Evolutionary conservation across 2,329 filamentous ascomycete species (phyloP).

Genomic region (Fusarium sp.): DNA sequence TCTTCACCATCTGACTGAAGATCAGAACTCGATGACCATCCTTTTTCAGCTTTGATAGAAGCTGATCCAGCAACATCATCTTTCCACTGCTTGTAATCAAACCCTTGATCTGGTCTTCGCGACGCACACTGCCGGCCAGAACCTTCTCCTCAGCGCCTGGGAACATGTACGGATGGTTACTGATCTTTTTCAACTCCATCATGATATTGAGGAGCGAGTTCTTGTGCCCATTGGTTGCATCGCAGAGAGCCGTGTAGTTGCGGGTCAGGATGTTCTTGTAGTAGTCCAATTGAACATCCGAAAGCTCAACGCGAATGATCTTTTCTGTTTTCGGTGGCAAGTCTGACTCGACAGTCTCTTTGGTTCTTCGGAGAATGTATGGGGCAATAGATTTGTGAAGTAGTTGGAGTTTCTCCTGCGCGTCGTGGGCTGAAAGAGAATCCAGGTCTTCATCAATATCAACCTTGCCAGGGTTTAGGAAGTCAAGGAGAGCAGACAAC

Average conservation of each 20-base stretch:
- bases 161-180: slow-evolving; percentile 99
- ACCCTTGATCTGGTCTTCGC: slow-evolving; percentile 91
- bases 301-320: slow-evolving; percentile 97
- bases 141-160: slow-evolving; percentile 92
- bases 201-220: slow-evolving; percentile 97
- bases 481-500: slow-evolving; percentile 92
- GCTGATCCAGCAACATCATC: slow-evolving; percentile 98
- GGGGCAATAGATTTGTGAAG: slow-evolving; percentile 90
- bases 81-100: slow-evolving; percentile 98
- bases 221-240: slow-evolving; percentile 90
- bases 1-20: slow-evolving; percentile 99
- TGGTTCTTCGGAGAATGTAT: slow-evolving; percentile 94
- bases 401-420: slow-evolving; percentile 87
- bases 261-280: slow-evolving; percentile 99
- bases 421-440: slow-evolving; percentile 78
- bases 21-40: slow-evolving; percentile 97
- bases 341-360: slow-evolving; percentile 97
- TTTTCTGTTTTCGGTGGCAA: slow-evolving; percentile 98
- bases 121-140: slow-evolving; percentile 80
- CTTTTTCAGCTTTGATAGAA: slow-evolving; percentile 92
- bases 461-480: slow-evolving; percentile 94
- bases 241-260: slow-evolving; percentile 94
- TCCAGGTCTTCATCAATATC: slow-evolving; percentile 94
- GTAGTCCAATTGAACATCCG: slow-evolving; percentile 95
- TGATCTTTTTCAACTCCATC: slow-evolving; percentile 99